Evolutionary conservation across 352 stramenopile species (phyloP), one percentile per base, ranked within the genome.

Genomic region (Phytophthora litchii): DNA sequence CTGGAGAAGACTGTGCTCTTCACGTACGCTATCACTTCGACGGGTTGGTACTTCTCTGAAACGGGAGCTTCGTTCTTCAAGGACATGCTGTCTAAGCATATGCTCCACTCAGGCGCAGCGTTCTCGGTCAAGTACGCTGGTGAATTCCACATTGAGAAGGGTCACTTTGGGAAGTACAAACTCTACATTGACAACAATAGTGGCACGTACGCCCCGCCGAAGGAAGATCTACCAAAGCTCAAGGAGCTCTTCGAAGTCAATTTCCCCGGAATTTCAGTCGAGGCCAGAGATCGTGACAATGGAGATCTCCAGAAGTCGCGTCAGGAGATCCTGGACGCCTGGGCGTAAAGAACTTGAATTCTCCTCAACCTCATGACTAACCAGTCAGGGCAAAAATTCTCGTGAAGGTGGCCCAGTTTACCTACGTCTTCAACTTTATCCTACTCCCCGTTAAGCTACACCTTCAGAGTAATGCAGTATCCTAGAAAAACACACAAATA

Each of bases 51-150:
- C 61, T 78, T 78, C 20, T 78, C 65, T 13, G 70, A 78, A 54
- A 78, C 70, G 6, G 70, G 70, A 1, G 70, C 70, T 1, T 27
- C 70, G 8, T 78, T 78, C 58, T 75, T 78, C 20, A 78, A 78
- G 53, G 70, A 78, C 57, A 78, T 78, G 53, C 48, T 78, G 27
- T 78, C 70, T 12, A 78, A 78, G 61, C 70, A 78, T 50, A 75
- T 78, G 70, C 45, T 78, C 40, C 70, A 75, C 45, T 69, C 65
- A 0, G 40, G 62, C 2, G 61, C 65, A 3, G 41, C 41, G 9
- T 74, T 72, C 41, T 64, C 54, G 0, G 70, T 78, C 48, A 77
- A 68, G 38, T 77, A 69, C 20, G 64, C 70, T 0, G 70, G 70
- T 5, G 70, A 78, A 37, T 78, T 78, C 46, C 61, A 59, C 53